Conservation (phyloP, 2,329 filamentous ascomycete species). For the Fusarium sp. region DNA sequence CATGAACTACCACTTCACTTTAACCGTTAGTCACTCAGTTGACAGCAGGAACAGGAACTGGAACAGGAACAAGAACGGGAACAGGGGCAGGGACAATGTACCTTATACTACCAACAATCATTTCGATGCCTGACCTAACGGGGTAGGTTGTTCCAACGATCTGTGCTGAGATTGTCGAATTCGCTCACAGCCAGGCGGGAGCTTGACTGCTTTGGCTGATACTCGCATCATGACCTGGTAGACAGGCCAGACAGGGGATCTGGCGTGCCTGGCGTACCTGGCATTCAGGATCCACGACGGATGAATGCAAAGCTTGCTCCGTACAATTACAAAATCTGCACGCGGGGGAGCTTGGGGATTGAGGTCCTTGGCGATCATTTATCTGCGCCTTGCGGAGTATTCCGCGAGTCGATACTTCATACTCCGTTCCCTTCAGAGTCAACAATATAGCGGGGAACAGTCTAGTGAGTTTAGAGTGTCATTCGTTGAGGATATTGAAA, state of each 20-base stretch:
- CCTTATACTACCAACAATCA: slow-evolving; percentile 9
- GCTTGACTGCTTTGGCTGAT: slow-evolving; percentile 30
- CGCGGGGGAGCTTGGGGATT: slow-evolving; percentile 12
- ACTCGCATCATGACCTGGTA: slow-evolving; percentile 21
- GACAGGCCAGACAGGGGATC: slow-evolving; percentile 28
- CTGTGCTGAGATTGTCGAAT: slow-evolving; percentile 27
- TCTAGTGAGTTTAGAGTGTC: no score
- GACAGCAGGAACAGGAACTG: neutral
- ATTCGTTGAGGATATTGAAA: no score
- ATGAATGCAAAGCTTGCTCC: slow-evolving; percentile 14
- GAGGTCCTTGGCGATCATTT: slow-evolving; percentile 17
- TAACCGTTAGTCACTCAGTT: slow-evolving; percentile 17
- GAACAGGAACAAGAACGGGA: neutral
- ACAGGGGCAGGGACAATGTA: slow-evolving; percentile 1
- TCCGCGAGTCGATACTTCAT: no score
- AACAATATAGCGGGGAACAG: no score
- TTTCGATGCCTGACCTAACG: slow-evolving; percentile 34
- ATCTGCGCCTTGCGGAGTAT: neutral
- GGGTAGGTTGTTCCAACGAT: slow-evolving; percentile 26
- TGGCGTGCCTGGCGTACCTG: neutral
- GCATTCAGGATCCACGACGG: neutral
- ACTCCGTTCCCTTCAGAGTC: no score
- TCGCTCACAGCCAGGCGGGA: slow-evolving; percentile 32
- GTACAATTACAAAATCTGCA: slow-evolving; percentile 14
- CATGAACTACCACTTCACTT: slow-evolving; percentile 19